Conservation (phyloP, 1,284 basidiomycete species). For the Cutaneotrichosporon curvatum region DNA sequence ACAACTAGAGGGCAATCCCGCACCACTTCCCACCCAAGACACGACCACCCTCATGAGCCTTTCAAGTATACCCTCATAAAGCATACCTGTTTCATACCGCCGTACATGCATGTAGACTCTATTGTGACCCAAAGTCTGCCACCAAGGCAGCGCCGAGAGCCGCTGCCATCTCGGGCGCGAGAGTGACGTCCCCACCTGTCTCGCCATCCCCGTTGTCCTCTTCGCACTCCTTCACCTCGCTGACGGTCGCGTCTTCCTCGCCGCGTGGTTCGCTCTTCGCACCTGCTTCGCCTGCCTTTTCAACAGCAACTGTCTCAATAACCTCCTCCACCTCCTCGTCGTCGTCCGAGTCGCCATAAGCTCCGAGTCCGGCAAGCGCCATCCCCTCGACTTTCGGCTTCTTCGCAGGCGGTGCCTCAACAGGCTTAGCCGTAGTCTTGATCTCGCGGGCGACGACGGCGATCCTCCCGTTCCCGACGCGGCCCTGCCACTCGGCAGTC, state of each 20-base stretch:
- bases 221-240: no score
- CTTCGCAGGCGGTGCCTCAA: slow-evolving; percentile 48
- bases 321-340: slow-evolving; percentile 22
- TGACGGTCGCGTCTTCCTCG: no score
- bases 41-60: no score
- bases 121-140: slow-evolving; percentile 12
- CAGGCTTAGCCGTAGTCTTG: slow-evolving; percentile 24
- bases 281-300: no score
- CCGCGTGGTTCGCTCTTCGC: no score
- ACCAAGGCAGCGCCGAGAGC: slow-evolving; percentile 26
- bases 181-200: slow-evolving; percentile 5
- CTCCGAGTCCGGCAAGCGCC: slow-evolving; percentile 46
- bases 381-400: slow-evolving; percentile 37
- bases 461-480: slow-evolving; percentile 38
- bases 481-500: slow-evolving; percentile 54
- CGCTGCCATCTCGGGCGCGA: slow-evolving; percentile 17
- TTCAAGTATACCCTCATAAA: no score
- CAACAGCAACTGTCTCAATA: no score
- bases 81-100: no score
- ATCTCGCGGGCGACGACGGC: slow-evolving; percentile 35
- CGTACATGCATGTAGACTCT: no score
- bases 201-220: slow-evolving; percentile 8
- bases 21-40: no score
- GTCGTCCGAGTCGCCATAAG: slow-evolving; percentile 21
- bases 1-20: no score